phyloP scores from a whole-genome alignment of 768 basidiomycete species.

The Rhizopogon salebrosus region DNA sequence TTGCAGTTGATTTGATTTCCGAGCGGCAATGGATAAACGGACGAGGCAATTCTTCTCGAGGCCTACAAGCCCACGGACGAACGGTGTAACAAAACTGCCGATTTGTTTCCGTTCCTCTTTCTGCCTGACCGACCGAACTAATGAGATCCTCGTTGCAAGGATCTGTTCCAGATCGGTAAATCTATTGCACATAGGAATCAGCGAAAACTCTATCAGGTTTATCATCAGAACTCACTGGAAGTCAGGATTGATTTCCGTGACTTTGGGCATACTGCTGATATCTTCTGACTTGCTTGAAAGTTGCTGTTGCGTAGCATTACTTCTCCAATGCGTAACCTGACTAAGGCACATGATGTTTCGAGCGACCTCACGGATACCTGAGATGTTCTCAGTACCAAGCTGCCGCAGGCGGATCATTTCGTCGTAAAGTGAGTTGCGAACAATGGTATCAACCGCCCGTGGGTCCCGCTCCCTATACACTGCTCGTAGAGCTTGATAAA shows the following conservation, averaged over 20 bases:
- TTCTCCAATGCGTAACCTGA: constrained; percentile 68
- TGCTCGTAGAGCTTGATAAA: constrained; percentile 79
- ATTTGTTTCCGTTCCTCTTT: constrained; percentile 74
- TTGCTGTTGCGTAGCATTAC: constrained; percentile 19
- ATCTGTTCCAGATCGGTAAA: constrained; percentile 74
- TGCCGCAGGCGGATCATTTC: constrained; percentile 62
- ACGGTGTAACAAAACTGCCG: constrained; percentile 59
- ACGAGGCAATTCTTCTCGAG: constrained; percentile 71
- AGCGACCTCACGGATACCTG: constrained; percentile 63
- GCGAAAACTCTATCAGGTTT: not conserved
- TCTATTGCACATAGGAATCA: constrained; percentile 30
- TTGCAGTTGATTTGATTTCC: constrained; percentile 63
- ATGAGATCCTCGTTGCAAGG: constrained; percentile 74
- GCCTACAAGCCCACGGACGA: constrained; percentile 43
- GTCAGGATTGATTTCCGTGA: constrained; percentile 43
- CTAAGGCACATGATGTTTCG: constrained; percentile 77
- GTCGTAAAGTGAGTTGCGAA: constrained; percentile 45
- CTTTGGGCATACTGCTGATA: constrained; percentile 32
- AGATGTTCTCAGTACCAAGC: constrained; percentile 75
- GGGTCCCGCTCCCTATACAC: constrained; percentile 74
- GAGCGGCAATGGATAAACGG: constrained; percentile 65
- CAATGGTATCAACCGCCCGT: constrained; percentile 37
- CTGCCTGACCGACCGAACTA: constrained; percentile 66
- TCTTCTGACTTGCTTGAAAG: constrained; percentile 30
- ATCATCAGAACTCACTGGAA: constrained; percentile 56